phyloP scores from a whole-genome alignment of 805 yeast species.

The Pichia insulana region DNA sequence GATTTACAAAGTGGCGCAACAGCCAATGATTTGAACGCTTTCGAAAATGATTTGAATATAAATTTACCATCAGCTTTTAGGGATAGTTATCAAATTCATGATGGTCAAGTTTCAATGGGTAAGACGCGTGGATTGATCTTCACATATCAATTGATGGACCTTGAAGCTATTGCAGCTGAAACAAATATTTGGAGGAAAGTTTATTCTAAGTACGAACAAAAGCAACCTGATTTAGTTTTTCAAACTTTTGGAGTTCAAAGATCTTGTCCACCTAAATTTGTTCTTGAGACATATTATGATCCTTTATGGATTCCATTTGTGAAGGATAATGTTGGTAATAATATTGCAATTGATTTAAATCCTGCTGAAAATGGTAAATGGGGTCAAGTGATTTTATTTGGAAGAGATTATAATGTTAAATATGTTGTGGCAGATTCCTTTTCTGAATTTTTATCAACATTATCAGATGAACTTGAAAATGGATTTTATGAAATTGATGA shows the following conservation, averaged over 20 bases:
- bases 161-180: conserved; percentile 75
- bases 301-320: conserved; percentile 87
- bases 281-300: conserved; percentile 77
- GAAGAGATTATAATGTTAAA: conserved; percentile 89
- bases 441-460: conserved; percentile 76
- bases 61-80: conserved; percentile 73
- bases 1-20: conserved; percentile 77
- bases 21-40: conserved; percentile 65
- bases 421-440: conserved; percentile 79
- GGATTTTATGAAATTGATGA: conserved; percentile 72
- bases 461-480: conserved; percentile 80
- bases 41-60: conserved; percentile 73
- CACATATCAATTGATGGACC: conserved; percentile 69
- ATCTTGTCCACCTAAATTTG: conserved; percentile 68
- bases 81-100: conserved; percentile 74
- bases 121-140: conserved; percentile 70
- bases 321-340: conserved; percentile 85
- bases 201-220: conserved; percentile 31
- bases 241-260: conserved; percentile 31
- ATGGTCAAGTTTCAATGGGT: conserved; percentile 82
- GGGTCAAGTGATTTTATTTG: conserved; percentile 91
- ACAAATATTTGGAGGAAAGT: conserved; percentile 77
- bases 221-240: conserved; percentile 12
- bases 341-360: conserved; percentile 81
- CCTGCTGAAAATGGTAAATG: conserved; percentile 71